Base-by-base conservation (phyloP, 2,329 filamentous ascomycete genomes). In the Mycosphaerella sp. region DNA sequence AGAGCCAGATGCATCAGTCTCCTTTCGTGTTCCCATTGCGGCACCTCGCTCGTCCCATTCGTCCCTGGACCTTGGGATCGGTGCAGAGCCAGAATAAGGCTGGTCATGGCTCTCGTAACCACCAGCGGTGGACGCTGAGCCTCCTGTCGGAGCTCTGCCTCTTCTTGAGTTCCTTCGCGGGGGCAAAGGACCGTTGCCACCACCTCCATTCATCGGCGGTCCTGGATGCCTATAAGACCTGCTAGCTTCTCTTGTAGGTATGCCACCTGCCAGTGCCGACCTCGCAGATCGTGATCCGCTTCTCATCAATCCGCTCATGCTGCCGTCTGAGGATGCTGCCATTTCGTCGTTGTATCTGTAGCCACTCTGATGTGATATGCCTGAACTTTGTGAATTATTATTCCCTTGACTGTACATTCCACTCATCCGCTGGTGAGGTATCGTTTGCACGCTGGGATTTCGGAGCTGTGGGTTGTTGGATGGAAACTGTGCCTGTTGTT, bases 1-100 rank as follows among this genome's bases (percentile, higher is more conserved):
- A 59, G 88, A 86, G 16, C 93, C 93, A 7, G 55, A 54, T 27
- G 86, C 81, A 69, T 97, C 93, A 21, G 89, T 78, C 66, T 96
- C 90, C 66, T 88, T 84, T 52, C 86, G 81, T 46, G 90, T 79
- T 14, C 84, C 84, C 25, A 94, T 82, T 1, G 91, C 89, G n/a
- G 93, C 91, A 39, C 93, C 93, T 54, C 85, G 84, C 37, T 98
- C 91, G 70, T 95, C 88, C 93, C 93, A 97, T 57, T 97, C 91
- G 62, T 96, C 91, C 44, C 62, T 53, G 61, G 83, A 90, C 63
- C 85, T 88, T 37, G 78, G 73, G 32, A 75, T 72, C 57, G 75
- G 77, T 0, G 78, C 79, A 45, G 77, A 78, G 25, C 47, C 58
- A 27, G 54, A 47, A 42, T 65, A 62, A 18, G 56, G 44, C 17